Evolutionary conservation across 2,329 filamentous ascomycete genomes (phyloP).

Genomic region (Hymenoscyphus fraxineus): DNA sequence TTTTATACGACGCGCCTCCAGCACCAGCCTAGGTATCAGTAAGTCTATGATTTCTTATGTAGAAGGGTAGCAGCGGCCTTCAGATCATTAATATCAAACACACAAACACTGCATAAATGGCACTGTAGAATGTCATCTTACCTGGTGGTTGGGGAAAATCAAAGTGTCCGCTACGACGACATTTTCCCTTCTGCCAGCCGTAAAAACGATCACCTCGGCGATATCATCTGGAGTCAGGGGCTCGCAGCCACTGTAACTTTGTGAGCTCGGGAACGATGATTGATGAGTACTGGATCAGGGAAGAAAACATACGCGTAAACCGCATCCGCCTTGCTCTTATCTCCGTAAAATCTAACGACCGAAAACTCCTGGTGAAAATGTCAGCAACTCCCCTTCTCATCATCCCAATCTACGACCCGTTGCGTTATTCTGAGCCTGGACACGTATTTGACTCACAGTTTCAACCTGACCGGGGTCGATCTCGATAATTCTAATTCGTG

Average conservation of each 20-base stretch:
- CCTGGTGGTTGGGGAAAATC: slow-evolving; percentile 87
- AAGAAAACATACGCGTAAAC: slow-evolving; percentile 67
- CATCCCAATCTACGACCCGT: neutral
- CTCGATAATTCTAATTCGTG: slow-evolving; percentile 78
- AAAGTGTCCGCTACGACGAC: slow-evolving; percentile 86
- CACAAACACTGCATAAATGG: neutral
- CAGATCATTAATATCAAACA: slow-evolving; percentile 31
- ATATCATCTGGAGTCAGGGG: slow-evolving; percentile 88
- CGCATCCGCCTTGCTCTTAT: slow-evolving; percentile 83
- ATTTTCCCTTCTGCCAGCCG: slow-evolving; percentile 79
- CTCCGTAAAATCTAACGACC: slow-evolving; percentile 80
- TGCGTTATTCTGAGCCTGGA: neutral
- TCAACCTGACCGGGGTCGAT: slow-evolving; percentile 91
- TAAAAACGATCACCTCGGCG: slow-evolving; percentile 84
- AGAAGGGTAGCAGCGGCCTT: slow-evolving; percentile 42
- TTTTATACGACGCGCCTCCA: slow-evolving; percentile 32
- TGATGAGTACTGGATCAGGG: neutral
- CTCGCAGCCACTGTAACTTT: slow-evolving; percentile 60
- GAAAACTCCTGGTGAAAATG: slow-evolving; percentile 66
- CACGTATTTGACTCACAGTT: slow-evolving; percentile 51
- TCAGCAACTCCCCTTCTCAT: neutral
- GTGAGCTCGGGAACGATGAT: neutral
- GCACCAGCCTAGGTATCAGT: slow-evolving; percentile 33
- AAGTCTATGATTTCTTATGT: slow-evolving; percentile 39
- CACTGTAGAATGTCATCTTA: slow-evolving; percentile 39